Percentiles rank a stretch among this genome's conserved stretches.
Conservation (phyloP, 805 yeast genomes). For the Ogataea philodendri region DNA sequence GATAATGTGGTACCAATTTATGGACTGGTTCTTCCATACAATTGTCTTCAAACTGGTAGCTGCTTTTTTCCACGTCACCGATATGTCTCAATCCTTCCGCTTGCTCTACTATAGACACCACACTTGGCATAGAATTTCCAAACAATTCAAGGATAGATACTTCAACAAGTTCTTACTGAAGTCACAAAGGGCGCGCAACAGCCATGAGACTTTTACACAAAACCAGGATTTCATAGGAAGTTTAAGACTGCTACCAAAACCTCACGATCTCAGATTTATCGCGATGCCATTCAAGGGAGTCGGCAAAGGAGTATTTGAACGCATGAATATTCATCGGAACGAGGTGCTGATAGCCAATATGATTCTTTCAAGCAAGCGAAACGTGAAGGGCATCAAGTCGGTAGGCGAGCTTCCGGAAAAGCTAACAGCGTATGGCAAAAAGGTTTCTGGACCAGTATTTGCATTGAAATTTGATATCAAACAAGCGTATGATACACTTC, state of each 20-base stretch:
- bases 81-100: conserved; percentile 40
- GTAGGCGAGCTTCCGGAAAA: conserved; percentile 43
- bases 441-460: conserved; percentile 30
- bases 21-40: conserved; percentile 55
- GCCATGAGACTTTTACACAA: conserved; percentile 17
- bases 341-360: conserved; percentile 44
- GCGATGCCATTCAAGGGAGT: conserved; percentile 49
- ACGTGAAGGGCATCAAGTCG: conserved; percentile 30
- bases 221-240: conserved; percentile 38
- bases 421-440: conserved; percentile 39
- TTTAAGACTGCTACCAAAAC: conserved; percentile 59
- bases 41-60: conserved; percentile 48
- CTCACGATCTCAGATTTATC: conserved; percentile 56
- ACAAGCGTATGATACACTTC: conserved; percentile 74
- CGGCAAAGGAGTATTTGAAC: conserved; percentile 35
- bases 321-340: conserved; percentile 34
- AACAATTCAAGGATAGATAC: conserved; percentile 44
- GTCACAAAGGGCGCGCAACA: conserved; percentile 14
- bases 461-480: conserved; percentile 73
- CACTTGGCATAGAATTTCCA: conserved; percentile 50
- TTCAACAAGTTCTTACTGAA: conserved; percentile 35
- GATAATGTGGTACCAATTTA: conserved; percentile 38
- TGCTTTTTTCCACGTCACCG: conserved; percentile 67
- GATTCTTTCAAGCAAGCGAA: conserved; percentile 31
- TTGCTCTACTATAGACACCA: conserved; percentile 55